phyloP scores from a whole-genome alignment of 2,329 filamentous ascomycete genomes.

The Verticillium alfalfae region DNA sequence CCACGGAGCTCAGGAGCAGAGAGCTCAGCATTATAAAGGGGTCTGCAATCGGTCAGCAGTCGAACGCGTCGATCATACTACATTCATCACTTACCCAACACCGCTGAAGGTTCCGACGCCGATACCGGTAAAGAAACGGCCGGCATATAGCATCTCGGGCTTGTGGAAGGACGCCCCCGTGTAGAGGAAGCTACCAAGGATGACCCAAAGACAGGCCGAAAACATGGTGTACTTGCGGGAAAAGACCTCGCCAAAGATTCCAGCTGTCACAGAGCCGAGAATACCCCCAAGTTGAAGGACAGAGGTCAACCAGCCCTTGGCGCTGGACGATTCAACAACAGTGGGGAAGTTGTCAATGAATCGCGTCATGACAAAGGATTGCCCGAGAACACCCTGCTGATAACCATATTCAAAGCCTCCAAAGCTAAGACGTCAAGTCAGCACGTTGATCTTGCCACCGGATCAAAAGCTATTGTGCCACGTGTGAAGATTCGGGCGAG shows the following conservation, averaged over 20 bases:
- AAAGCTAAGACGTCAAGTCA: constrained; percentile 22
- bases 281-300: constrained; percentile 44
- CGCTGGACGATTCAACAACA: constrained; percentile 36
- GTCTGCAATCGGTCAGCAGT: constrained; percentile 10
- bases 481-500: too few relatives aligned
- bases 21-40: constrained; percentile 43
- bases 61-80: background rate
- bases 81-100: constrained; percentile 18
- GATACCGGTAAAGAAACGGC: constrained; percentile 39
- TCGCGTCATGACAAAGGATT: constrained; percentile 46
- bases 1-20: constrained; percentile 60
- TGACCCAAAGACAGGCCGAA: constrained; percentile 38
- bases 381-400: constrained; percentile 48
- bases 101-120: constrained; percentile 40
- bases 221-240: constrained; percentile 49
- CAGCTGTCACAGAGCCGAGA: constrained; percentile 39
- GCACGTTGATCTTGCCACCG: constrained; percentile 7
- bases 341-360: constrained; percentile 44
- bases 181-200: constrained; percentile 38
- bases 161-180: constrained; percentile 25
- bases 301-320: constrained; percentile 45
- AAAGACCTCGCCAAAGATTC: constrained; percentile 42
- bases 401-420: constrained; percentile 48
- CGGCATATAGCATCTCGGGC: constrained; percentile 10
- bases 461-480: too few relatives aligned